phyloP scores from a whole-genome alignment of 23 red algal genomes.

The Gracilaria caudata region DNA sequence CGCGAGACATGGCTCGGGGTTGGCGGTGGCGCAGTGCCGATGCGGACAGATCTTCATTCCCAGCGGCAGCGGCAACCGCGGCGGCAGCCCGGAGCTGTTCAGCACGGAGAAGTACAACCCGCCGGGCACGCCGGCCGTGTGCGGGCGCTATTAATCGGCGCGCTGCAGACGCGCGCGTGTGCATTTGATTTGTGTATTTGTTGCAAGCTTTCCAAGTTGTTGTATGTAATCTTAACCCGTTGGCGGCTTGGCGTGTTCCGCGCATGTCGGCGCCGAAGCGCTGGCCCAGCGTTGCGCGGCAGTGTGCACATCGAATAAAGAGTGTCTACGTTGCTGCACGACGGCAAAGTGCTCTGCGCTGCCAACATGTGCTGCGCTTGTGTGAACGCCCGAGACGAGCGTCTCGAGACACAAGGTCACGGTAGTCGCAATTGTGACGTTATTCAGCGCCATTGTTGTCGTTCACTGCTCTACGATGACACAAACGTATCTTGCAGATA shows the following conservation, averaged over 20 bases:
- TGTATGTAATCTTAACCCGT: no score
- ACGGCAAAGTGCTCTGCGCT: no score
- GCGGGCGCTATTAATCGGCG: conserved; percentile 35
- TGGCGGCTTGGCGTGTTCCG: neutral
- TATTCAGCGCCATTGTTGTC: no score
- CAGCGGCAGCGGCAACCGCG: conserved; percentile 55
- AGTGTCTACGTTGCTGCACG: neutral
- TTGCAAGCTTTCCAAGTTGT: no score
- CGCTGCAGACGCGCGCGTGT: no score
- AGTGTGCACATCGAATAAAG: conserved; percentile 13
- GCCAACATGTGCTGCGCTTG: no score
- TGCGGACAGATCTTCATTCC: conserved; percentile 72
- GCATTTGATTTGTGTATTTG: no score
- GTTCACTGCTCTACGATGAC: no score
- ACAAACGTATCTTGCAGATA: neutral
- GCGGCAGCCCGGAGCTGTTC: conserved; percentile 51
- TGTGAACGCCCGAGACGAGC: no score
- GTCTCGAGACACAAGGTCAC: no score
- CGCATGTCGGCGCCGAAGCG: no score
- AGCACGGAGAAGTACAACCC: conserved; percentile 62
- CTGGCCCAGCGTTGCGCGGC: neutral
- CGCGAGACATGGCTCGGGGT: conserved; percentile 50
- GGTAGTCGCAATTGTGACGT: no score
- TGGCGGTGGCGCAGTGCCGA: conserved; percentile 45
- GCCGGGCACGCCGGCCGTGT: conserved; percentile 23